Base-by-base conservation (phyloP, 805 yeast species). In the Metschnikowia lochheadii region DNA sequence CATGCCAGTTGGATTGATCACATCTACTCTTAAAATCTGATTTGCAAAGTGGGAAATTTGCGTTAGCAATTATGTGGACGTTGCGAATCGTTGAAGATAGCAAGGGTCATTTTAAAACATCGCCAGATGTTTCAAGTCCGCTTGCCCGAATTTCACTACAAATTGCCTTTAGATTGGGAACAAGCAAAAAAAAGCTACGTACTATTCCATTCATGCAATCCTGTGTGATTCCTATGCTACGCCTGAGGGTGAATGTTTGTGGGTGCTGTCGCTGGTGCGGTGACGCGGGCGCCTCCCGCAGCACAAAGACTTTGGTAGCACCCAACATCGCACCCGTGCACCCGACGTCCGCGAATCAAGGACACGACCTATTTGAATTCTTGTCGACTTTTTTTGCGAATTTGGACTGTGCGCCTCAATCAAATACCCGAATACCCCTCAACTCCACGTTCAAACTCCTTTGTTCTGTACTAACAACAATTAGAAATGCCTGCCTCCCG, bases 401-500 rank as follows among this genome's bases (percentile, higher is more conserved):
- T 18, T 29, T 29, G 34, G n/a, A 29, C 34, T 29, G 46, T 38
- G 26, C 45, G 45, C 45, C 45, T 41, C 45, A 21, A 42, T n/a
- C 45, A n/a, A 33, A 42, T n/a, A 33, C 21, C 38, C 42, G 20
- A 42, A 37, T 17, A 42, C 45, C 34, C 46, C 39, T 18, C 21
- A 35, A 29, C 33, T 39, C 42, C 35, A 44, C 46, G 43, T 48
- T 40, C 8, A 34, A 23, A 20, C 34, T 34, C 45, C 40, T 6
- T 11, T 34, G 29, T 23, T 39, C 34, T 29, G 37, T 57, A 57
- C 61, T 57, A 57, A 57, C 61, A 15, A 15, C 48, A 20, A 29
- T 39, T 41, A 56, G 57, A 38, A 55, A 84, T 85, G 90, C 80
- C 91, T 64, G 78, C 81, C 72, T 81, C 92, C 67, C 95, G 97